phyloP scores from a whole-genome alignment of 2,329 filamentous ascomycete genomes.

The Xylaria sp. region DNA sequence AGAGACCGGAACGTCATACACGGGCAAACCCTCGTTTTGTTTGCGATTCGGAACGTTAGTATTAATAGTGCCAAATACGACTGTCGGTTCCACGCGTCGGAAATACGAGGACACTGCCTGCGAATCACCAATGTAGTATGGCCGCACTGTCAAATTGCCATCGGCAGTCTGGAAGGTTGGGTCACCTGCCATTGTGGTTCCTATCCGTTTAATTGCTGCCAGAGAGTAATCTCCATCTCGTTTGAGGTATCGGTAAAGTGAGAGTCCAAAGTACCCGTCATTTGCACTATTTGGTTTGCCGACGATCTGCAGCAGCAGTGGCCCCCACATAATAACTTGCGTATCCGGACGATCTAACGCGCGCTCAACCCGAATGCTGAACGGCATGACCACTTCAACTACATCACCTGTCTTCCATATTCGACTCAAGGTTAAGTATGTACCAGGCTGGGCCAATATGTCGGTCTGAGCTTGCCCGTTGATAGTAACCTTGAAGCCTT shows the following conservation, averaged over 20 bases:
- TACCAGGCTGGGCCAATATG: slow-evolving; percentile 40
- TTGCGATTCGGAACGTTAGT: slow-evolving; percentile 48
- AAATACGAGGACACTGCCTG: slow-evolving; percentile 50
- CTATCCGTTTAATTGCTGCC: slow-evolving; percentile 42
- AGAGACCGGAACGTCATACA: slow-evolving; percentile 49
- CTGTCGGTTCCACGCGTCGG: slow-evolving; percentile 47
- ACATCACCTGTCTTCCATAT: slow-evolving; percentile 48
- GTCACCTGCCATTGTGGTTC: slow-evolving; percentile 42
- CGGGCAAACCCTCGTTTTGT: slow-evolving; percentile 48
- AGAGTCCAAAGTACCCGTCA: slow-evolving; percentile 45
- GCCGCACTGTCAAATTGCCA: slow-evolving; percentile 43
- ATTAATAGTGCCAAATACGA: slow-evolving; percentile 47
- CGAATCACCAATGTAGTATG: slow-evolving; percentile 49
- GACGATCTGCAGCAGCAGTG: slow-evolving; percentile 48
- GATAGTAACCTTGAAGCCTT: slow-evolving; percentile 46
- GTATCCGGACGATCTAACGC: slow-evolving; percentile 50
- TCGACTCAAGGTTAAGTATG: slow-evolving; percentile 48
- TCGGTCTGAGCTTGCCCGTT: slow-evolving; percentile 44
- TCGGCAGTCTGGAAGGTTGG: slow-evolving; percentile 42
- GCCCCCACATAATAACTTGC: slow-evolving; percentile 50
- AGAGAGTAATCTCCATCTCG: slow-evolving; percentile 48
- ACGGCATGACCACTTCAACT: slow-evolving; percentile 48
- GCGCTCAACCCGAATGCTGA: slow-evolving; percentile 49
- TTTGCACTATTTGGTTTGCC: slow-evolving; percentile 42
- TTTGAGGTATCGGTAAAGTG: slow-evolving; percentile 49